Evolutionary conservation across 345 rosid species (phyloP), one percentile per base, ranked within the genome.

Genomic region (Citrus hindsii): DNA sequence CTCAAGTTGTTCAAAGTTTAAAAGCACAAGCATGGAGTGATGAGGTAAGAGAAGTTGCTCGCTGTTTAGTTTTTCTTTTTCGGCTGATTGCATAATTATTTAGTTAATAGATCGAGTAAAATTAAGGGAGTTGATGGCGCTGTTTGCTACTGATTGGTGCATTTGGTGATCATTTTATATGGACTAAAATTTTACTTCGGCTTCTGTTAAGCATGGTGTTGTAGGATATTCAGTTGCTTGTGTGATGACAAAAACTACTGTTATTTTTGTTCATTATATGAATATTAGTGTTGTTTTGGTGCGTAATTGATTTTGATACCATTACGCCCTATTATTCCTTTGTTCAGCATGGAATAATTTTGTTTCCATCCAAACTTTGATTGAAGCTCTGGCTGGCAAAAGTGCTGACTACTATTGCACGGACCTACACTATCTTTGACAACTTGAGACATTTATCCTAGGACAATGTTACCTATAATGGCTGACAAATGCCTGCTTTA

Each of bases 21-120:
- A 93, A 93, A 86, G 77, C 97, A 8, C 98, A 95, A 84, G 97
- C 99, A 72, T 95, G 99, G 99, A 93, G 94, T 85, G 99, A 95
- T 69, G 99, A 95, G 96, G 99, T 92, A 81, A 90, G 83, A 81
- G 67, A 59, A 56, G 59, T 78, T 35, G 9, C 42, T 53, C 4
- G 27, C 61, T 27, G 66, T 28, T 33, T 51, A 21, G 25, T 35
- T 53, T 60, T 27, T 48, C 66, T 53, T 61, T 59, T 32, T 19
- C 42, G 69, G 33, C 61, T 32, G 63, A 61, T 56, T 56, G 46
- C 69, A 32, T 27, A 30, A 24, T 60, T 8, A 37, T 60, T 12
- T 53, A 74, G 25, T 74, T 19, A 28, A 60, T 64, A 64, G 12
- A 40, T 74, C 0, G 28, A 27, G 60, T 63, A 40, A 28, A 56